Evolutionary conservation across 345 rosid species (phyloP), one percentile per base, ranked within the genome.

Genomic region (Rhodamnia rubescens): DNA sequence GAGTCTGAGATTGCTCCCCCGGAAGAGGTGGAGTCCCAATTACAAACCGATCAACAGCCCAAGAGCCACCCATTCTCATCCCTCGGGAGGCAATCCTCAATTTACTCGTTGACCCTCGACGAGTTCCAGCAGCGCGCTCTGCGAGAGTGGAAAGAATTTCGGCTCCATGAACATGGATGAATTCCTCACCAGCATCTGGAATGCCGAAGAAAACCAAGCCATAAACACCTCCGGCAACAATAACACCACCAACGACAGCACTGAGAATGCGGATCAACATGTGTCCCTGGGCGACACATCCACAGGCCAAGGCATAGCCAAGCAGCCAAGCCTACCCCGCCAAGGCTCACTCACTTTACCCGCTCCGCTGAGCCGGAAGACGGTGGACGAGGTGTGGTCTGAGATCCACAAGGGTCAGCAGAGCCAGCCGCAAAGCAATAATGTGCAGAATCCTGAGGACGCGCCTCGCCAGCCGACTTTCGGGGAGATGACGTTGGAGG

Each of bases 101-200:
- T 96, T 80, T 96, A 96, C 92, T 94, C 97, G 2, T 91, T 96
- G 32, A 96, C 98, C 4, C 95, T 95, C 2, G 99, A 96, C 80
- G 96, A 96, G 87, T 95, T 94, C 90, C 98, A 95, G 90, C 95
- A 93, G n/a, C 74, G 83, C 95, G 2, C 90, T 96, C 0, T 91
- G 92, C 16, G 95, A 94, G 88, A 90, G 92, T 78, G 96, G 98
- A 86, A 96, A 92, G 95, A 94, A 92, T 82, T 96, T 96, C 32
- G 95, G 98, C 8, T 96, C 99, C 7, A 97, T 97, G 99, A 97
- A 95, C 92, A 95, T 95, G 98, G 99, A 94, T 85, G 95, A 97
- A 87, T 97, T 97, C 84, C 97, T 97, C 16, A 91, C 92, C 87
- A 94, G 95, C 88, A 94, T 94, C 49, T 95, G 99, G 98, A 93